A percentile compares a stretch with the other conserved stretches of the same genome.
Evolutionary conservation across 75 land plant genomes (phyloP).

Genomic region (Cupressus sempervirens): DNA sequence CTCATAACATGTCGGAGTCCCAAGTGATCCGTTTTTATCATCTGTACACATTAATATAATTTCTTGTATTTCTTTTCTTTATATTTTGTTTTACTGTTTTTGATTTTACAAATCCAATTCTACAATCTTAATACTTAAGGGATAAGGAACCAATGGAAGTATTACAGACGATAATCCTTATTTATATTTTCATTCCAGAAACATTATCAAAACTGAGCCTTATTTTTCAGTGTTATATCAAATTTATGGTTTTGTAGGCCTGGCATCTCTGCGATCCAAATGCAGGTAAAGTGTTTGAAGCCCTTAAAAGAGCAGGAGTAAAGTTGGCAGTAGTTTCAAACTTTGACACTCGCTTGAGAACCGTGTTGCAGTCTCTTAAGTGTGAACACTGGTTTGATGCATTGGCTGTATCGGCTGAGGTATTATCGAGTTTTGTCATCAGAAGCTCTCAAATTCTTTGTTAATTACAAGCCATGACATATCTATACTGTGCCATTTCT

Average conservation of each 20-base stretch:
- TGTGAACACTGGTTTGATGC: conserved; percentile 96
- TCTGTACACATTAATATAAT: neutral
- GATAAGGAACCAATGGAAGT: neutral
- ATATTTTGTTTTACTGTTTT: neutral
- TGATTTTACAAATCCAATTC: neutral
- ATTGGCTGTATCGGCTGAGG: conserved; percentile 87
- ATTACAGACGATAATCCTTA: neutral
- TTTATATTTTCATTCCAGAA: neutral
- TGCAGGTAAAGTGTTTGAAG: conserved; percentile 70
- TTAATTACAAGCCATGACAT: neutral
- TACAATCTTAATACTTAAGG: neutral
- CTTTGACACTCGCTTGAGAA: conserved; percentile 79
- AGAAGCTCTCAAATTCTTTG: neutral
- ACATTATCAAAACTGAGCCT: neutral
- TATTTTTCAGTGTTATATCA: neutral
- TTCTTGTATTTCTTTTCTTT: neutral
- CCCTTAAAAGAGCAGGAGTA: conserved; percentile 69
- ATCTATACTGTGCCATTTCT: neutral
- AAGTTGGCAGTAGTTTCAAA: conserved; percentile 85
- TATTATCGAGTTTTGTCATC: conserved; percentile 17
- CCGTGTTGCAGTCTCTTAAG: conserved; percentile 57
- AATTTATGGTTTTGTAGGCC: conserved; percentile 40
- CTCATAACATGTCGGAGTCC: neutral
- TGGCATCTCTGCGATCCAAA: conserved; percentile 84
- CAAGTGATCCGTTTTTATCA: neutral